These are phyloP conservation scores for Sphaerulina musiva DNA, from an alignment of 2,329 filamentous ascomycete genomes.

Conservation along the genomic window DNA sequence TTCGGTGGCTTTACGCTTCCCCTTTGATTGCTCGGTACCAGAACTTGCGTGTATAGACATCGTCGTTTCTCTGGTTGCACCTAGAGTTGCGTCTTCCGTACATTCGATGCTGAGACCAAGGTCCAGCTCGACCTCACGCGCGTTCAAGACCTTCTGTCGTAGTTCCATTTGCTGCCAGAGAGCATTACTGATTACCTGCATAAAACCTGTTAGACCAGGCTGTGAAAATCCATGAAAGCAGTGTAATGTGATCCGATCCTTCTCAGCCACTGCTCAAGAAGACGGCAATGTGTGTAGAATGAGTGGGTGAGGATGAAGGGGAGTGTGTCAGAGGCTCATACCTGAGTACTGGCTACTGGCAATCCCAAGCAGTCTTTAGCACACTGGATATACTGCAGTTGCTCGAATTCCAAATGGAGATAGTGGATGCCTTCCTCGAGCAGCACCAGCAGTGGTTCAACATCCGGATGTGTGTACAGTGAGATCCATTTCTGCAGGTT, in stretches of 20 bases:
- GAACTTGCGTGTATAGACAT: conserved; percentile 27
- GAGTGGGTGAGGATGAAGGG: no score
- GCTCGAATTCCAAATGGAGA: conserved; percentile 53
- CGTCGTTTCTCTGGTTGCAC: conserved; percentile 22
- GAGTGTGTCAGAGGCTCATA: no score
- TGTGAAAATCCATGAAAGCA: no score
- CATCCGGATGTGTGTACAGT: conserved; percentile 49
- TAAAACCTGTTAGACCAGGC: no score
- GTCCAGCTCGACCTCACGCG: conserved; percentile 46
- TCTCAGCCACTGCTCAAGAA: no score
- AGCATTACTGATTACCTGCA: conserved; percentile 48
- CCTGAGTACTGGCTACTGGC: conserved; percentile 34
- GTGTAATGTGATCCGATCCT: no score
- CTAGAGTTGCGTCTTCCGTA: conserved; percentile 29
- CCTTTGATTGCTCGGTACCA: conserved; percentile 32
- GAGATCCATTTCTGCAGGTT: conserved; percentile 44
- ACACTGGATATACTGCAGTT: conserved; percentile 49
- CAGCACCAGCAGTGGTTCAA: conserved; percentile 50
- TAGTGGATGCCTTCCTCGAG: conserved; percentile 56
- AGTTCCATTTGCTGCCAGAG: conserved; percentile 54
- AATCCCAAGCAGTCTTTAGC: conserved; percentile 49
- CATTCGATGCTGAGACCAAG: conserved; percentile 45
- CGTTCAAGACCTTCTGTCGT: conserved; percentile 50
- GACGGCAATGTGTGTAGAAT: no score
- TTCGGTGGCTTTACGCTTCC: conserved; percentile 39